phyloP scores from a whole-genome alignment of 192 early-diverging fungal species.

The Blastocladiella britannica region DNA sequence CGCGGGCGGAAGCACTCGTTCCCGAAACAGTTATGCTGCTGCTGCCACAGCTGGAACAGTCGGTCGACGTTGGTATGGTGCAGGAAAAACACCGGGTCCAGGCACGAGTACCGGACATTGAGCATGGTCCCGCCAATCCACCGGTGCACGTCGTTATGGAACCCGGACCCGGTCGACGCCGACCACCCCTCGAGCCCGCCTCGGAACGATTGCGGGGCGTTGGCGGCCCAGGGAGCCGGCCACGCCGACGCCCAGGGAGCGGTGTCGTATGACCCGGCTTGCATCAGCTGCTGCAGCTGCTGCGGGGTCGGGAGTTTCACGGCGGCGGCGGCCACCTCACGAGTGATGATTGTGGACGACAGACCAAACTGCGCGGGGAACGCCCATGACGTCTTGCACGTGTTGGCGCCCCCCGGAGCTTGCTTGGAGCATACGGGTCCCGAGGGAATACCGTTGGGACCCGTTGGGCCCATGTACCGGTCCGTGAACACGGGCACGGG shows the following conservation, averaged over 20 bases:
- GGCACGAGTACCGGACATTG: constrained; percentile 18
- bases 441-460: background rate
- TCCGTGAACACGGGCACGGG: background rate
- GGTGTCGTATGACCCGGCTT: background rate
- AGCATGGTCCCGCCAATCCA: background rate
- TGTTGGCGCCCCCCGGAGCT: background rate
- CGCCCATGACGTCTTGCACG: background rate
- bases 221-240: background rate
- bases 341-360: background rate
- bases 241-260: background rate
- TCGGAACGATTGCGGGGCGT: background rate
- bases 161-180: background rate
- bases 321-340: background rate
- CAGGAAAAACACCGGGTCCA: constrained; percentile 42
- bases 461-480: background rate
- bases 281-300: background rate
- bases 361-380: background rate
- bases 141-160: background rate
- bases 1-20: background rate
- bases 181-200: background rate
- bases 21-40: constrained; percentile 3
- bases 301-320: background rate
- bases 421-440: background rate
- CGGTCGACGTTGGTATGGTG: constrained; percentile 44
- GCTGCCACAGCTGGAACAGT: constrained; percentile 36